Conservation (phyloP, 148 eudicot genomes). For the Silene conica region DNA sequence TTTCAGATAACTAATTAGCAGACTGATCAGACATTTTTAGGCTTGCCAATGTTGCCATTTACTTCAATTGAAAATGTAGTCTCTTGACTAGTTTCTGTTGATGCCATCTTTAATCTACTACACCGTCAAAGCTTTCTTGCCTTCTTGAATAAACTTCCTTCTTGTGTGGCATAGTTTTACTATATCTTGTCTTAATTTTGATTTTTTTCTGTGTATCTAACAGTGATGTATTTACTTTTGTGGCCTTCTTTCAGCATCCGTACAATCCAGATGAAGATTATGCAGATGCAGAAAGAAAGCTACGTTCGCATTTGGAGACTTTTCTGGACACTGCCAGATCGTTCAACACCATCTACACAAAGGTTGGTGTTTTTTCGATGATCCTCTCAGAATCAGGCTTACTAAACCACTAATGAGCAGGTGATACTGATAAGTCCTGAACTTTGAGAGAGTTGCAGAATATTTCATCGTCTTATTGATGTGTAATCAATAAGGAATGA, state of each 20-base stretch:
- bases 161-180: too few species aligned
- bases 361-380: slow-evolving; percentile 37
- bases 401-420: neutral
- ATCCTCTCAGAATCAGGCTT: neutral
- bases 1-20: too few species aligned
- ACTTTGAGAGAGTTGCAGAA: slow-evolving; percentile 2
- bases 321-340: slow-evolving; percentile 94
- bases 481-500: neutral
- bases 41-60: too few species aligned
- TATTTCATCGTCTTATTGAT: neutral
- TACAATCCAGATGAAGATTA: slow-evolving; percentile 98
- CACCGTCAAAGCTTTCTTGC: too few species aligned
- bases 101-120: too few species aligned
- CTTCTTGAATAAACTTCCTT: too few species aligned
- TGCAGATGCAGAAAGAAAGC: slow-evolving; percentile 62
- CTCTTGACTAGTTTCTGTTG: too few species aligned
- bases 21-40: too few species aligned
- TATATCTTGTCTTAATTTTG: too few species aligned
- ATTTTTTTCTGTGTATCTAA: too few species aligned
- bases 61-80: too few species aligned
- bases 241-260: slow-evolving; percentile 43
- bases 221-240: neutral
- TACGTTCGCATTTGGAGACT: slow-evolving; percentile 82
- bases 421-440: too few species aligned
- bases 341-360: slow-evolving; percentile 81